Base-by-base conservation (phyloP, 2,329 filamentous ascomycete species). In the Hymenoscyphus fraxineus region DNA sequence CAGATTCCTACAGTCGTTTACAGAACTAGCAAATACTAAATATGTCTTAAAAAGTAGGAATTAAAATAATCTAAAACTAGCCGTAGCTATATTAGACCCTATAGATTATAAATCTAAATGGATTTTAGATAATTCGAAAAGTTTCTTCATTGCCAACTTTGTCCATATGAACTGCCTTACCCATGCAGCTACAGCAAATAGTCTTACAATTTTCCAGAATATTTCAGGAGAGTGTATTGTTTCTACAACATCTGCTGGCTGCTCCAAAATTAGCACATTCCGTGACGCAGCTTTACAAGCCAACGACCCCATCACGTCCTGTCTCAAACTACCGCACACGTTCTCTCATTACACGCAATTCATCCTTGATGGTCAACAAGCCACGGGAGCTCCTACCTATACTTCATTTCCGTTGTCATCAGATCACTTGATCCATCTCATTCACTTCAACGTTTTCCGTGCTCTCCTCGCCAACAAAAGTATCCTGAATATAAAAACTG, bases 341-440 rank as follows among this genome's bases (percentile, higher is more conserved):
- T 35, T 16, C 16, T 38, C 6, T 12, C 15, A n/a, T n/a, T 27
- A 15, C 3, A n/a, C 55, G 16, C 16, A 15, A 9, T n/a, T 27
- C 55, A 35, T 16, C 15, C 31, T 16, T 15, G 5, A 47, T 15
- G 31, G 6, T 22, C 19, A 38, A 32, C 12, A 19, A 10, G 6
- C 40, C 31, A 22, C 2, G n/a, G 6, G n/a, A 27, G 32, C 12
- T 5, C 39, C n/a, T 22, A 39, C 22, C 16, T 12, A 27, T 7
- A 15, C 22, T 27, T 54, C 22, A 54, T 65, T 69, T 31, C 66
- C 67, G 6, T 38, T 67, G 4, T 66, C 65, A 12, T 65, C 69
- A n/a, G 70, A 71, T 58, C 70, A 71, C 35, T 62, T 71, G 12
- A 62, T 71, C 13, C 68, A 68, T 60, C 69, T 71, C 47, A 69